Conservation (phyloP, 495 filamentous ascomycete species). For the Neurospora cerealis region DNA sequence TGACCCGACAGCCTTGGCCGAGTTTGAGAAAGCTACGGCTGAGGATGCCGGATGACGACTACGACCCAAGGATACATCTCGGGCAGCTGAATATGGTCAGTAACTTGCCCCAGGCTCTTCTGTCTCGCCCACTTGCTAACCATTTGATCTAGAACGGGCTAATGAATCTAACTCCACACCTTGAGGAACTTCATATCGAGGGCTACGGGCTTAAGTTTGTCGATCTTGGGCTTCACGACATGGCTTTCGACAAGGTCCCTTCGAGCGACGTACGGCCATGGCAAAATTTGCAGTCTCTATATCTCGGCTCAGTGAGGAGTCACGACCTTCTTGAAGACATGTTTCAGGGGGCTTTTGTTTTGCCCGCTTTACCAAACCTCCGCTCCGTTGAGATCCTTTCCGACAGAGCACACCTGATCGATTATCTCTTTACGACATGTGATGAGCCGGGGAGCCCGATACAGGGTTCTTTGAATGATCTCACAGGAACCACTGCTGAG, state of each 20-base stretch:
- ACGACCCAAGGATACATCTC: not conserved
- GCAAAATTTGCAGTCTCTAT: not conserved
- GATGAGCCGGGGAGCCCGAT: not conserved
- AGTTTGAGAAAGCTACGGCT: not conserved
- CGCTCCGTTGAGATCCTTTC: not conserved
- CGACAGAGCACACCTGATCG: not conserved
- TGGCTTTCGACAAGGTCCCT: not conserved
- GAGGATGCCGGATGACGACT: not conserved
- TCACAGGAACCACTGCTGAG: not conserved
- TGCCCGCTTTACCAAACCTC: not conserved
- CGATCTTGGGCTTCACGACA: not conserved
- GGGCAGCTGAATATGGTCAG: not conserved
- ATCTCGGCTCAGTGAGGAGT: not conserved
- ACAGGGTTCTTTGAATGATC: not conserved
- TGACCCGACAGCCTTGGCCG: not conserved
- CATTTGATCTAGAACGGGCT: not conserved
- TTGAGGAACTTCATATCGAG: slow-evolving; percentile 13
- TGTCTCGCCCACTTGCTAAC: not conserved
- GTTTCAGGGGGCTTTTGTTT: not conserved
- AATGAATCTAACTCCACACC: slow-evolving; percentile 1
- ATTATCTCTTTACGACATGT: not conserved
- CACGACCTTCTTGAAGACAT: not conserved
- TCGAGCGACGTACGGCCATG: not conserved
- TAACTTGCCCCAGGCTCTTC: not conserved
- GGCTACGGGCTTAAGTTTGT: not conserved